Conservation (phyloP, 371 early-diverging fungal genomes). For the Mucor irregularis region DNA sequence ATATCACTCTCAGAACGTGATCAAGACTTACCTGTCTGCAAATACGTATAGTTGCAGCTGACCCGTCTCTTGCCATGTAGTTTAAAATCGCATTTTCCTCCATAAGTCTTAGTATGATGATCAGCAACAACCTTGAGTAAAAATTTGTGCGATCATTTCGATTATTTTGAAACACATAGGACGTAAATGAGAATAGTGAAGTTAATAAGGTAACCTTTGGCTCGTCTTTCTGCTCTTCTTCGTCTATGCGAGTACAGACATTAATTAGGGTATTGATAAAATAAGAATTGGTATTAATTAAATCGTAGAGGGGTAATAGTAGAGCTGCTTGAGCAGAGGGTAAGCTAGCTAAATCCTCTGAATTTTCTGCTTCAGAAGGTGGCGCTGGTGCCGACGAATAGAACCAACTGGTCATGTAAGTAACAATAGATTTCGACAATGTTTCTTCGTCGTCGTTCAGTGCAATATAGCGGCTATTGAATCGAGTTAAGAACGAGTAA, state of each 20-base stretch:
- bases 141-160: conserved; percentile 42
- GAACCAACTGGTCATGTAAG: conserved; percentile 54
- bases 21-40: conserved; percentile 32
- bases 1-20: not conserved
- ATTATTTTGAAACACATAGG: conserved; percentile 55
- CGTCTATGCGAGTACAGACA: conserved; percentile 5
- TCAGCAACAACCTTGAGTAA: conserved; percentile 48
- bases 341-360: conserved; percentile 34
- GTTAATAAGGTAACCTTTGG: conserved; percentile 24
- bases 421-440: conserved; percentile 39
- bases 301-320: conserved; percentile 48
- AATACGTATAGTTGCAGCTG: conserved; percentile 18
- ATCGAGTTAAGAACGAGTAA: too few species aligned
- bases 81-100: conserved; percentile 38
- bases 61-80: conserved; percentile 24
- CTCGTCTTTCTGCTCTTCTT: conserved; percentile 6
- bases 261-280: conserved; percentile 10
- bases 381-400: conserved; percentile 29
- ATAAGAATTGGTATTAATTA: conserved; percentile 44
- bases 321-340: conserved; percentile 49
- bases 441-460: conserved; percentile 54
- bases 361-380: conserved; percentile 33
- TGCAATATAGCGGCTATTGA: conserved; percentile 47
- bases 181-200: conserved; percentile 43
- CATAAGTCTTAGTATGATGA: conserved; percentile 38